A percentile compares a stretch with the other conserved stretches of the same genome.
phyloP scores from a whole-genome alignment of 805 yeast genomes.

The Priceomyces castillae region DNA sequence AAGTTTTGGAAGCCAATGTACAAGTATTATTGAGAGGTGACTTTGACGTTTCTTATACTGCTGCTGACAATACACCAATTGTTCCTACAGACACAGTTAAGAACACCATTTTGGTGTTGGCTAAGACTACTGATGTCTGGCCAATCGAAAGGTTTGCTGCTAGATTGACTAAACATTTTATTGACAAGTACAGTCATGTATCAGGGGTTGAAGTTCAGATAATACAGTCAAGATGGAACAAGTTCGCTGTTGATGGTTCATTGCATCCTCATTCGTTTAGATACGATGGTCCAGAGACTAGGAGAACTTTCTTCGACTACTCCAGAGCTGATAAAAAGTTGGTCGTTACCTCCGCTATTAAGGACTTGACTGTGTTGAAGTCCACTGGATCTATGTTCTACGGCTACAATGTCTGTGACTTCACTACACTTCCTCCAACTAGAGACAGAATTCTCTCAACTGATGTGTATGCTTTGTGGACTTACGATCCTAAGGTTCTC shows the following conservation, averaged over 20 bases:
- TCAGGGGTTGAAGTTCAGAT: conserved; percentile 66
- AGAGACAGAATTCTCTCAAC: conserved; percentile 85
- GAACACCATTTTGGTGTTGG: conserved; percentile 81
- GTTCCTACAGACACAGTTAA: conserved; percentile 95
- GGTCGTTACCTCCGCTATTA: conserved; percentile 63
- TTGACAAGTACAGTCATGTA: conserved; percentile 73
- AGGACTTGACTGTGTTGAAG: conserved; percentile 80
- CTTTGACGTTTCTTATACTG: conserved; percentile 77
- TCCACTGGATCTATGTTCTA: conserved; percentile 92
- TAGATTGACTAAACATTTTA: conserved; percentile 77
- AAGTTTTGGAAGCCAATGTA: conserved; percentile 83
- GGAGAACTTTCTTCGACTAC: conserved; percentile 55
- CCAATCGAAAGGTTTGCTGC: conserved; percentile 91
- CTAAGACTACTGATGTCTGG: conserved; percentile 80
- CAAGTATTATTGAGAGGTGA: conserved; percentile 71
- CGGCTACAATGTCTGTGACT: conserved; percentile 83
- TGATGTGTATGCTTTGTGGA: conserved; percentile 75
- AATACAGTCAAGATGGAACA: conserved; percentile 76
- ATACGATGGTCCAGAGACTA: conserved; percentile 81
- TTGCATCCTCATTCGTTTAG: conserved; percentile 80
- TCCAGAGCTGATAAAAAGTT: conserved; percentile 50
- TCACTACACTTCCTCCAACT: conserved; percentile 83
- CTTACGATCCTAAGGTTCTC: conserved; percentile 51
- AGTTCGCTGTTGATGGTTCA: conserved; percentile 70
- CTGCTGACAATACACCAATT: conserved; percentile 84